Evolutionary conservation across 129 eudicot species (phyloP).

Genomic region (Pulicaria dysenterica): DNA sequence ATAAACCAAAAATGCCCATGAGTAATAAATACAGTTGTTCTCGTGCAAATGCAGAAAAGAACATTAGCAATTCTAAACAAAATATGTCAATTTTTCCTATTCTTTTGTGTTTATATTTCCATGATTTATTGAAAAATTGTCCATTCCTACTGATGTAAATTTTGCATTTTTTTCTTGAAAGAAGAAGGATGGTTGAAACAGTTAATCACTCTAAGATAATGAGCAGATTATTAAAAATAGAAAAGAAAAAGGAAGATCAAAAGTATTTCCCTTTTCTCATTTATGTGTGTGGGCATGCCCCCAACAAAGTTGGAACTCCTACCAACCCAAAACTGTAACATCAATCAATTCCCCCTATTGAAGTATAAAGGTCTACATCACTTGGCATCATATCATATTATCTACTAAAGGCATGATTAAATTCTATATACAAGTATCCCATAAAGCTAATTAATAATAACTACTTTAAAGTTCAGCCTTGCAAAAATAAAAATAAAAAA

Average conservation of each 20-base stretch:
- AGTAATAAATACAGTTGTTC: background rate
- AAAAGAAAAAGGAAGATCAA: background rate
- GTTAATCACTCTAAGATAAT: background rate
- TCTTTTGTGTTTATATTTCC: background rate
- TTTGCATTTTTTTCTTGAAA: background rate
- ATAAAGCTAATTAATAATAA: background rate
- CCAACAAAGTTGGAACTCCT: conserved; percentile 27
- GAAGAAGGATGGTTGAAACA: background rate
- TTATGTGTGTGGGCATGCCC: conserved; percentile 9
- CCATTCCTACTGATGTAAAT: background rate
- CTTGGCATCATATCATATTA: conserved; percentile 24
- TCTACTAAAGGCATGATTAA: conserved; percentile 3
- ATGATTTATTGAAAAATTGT: background rate
- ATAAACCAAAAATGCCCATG: background rate
- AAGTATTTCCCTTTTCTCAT: conserved; percentile 5
- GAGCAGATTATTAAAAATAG: background rate
- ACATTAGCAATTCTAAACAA: conserved; percentile 4
- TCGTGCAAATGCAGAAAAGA: background rate
- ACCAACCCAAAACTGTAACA: conserved; percentile 34
- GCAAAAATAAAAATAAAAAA: background rate
- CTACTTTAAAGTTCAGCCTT: conserved; percentile 1
- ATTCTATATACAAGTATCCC: background rate
- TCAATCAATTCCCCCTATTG: conserved; percentile 21
- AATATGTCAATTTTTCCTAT: background rate
- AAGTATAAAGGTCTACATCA: conserved; percentile 35